Base-by-base conservation (phyloP, 148 eudicot genomes). In the Polygonum aviculare region DNA sequence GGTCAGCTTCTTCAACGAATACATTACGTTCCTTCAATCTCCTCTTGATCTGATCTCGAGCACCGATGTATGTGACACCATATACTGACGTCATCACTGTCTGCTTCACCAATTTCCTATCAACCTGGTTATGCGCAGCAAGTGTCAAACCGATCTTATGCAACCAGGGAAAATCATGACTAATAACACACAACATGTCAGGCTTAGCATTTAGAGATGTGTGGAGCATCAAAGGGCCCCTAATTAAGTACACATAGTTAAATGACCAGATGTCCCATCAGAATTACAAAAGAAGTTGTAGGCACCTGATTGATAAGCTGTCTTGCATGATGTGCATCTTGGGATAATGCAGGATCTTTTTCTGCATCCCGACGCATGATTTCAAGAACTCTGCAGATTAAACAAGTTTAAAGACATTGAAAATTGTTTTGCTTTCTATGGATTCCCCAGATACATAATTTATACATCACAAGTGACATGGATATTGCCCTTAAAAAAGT, bases 51-150 rank as follows among this genome's bases (percentile, higher is more conserved):
- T 95, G 98, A 75, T 95, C 97, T 69, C 98, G 86, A 76, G 98
- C 98, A 78, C 98, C 98, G 80, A 92, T 83, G 72, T 89, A 95
- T 75, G 98, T 95, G 73, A 95, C 98, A 78, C 98, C 98, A 85
- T 95, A 95, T n/a, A 95, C 98, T 21, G 97, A 95, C 62, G 98
- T 92, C 98, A 95, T 95, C 73, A 95, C 98, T 10, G 98, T 95
- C 90, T 95, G 98, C 84, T 95, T 95, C 60, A 95, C 98, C 87
- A 95, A 83, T 79, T 92, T 92, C 84, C 98, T 88, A 83, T 95
- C 97, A 73, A 95, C 97, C 98, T 95, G 77, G 47, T 71, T 78
- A 69, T 12, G 16, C 19, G 72, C 45, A 71, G 73, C 52, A 9
- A 74, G 59, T 67, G 78, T 67, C 69, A 74, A 69, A 59, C 52